These are phyloP conservation scores for Posidonia australis DNA, from an alignment of 106 monocot species.

Conservation along the genomic window DNA sequence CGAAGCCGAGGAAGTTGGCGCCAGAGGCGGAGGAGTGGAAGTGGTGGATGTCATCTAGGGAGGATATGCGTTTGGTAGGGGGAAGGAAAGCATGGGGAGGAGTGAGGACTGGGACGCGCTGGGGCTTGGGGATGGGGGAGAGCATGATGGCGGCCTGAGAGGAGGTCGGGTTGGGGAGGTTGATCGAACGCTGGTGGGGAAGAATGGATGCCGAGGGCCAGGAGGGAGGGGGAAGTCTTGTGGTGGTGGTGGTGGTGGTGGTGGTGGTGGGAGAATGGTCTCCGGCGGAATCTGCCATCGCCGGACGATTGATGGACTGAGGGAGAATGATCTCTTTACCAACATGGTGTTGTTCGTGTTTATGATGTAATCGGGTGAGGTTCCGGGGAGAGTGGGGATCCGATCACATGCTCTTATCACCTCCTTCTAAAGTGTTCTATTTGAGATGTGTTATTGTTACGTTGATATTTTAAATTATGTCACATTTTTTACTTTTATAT, in stretches of 20 bases:
- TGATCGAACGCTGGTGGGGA: conserved; percentile 49
- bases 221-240: neutral
- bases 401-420: too few species aligned
- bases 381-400: neutral
- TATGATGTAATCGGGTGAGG: neutral
- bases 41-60: conserved; percentile 43
- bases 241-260: too few species aligned
- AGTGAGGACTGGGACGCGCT: conserved; percentile 39
- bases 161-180: conserved; percentile 44
- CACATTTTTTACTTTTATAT: too few species aligned
- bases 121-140: conserved; percentile 70
- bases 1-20: conserved; percentile 87
- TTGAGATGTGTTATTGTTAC: too few species aligned
- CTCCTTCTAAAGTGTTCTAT: too few species aligned
- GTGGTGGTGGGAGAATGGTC: neutral
- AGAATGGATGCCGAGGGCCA: neutral
- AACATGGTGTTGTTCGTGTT: neutral
- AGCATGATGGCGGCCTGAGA: conserved; percentile 44
- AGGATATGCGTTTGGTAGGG: conserved; percentile 62
- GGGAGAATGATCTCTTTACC: neutral
- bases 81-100: conserved; percentile 34
- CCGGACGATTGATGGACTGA: neutral
- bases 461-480: too few species aligned
- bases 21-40: conserved; percentile 58
- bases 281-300: too few species aligned